Base-by-base conservation (phyloP, 2,329 filamentous ascomycete genomes). In the Aspergillus fijiensis region DNA sequence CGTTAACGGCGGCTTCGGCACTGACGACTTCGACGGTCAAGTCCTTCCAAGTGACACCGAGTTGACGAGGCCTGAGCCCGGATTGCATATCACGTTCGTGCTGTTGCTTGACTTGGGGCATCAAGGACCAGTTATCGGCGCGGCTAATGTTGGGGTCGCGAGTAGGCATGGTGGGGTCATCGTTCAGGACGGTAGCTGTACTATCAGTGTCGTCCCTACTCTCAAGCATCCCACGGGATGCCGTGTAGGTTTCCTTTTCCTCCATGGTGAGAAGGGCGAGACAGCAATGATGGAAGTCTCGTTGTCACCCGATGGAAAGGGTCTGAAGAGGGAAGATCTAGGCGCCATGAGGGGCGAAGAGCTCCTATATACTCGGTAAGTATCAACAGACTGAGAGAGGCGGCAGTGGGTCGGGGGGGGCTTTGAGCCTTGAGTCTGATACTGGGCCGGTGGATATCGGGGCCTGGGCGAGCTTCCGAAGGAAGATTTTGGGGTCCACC, bases 21-120 rank as follows among this genome's bases (percentile, higher is more conserved):
- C 84, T 83, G 70, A 85, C 77, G 16, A 84, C 88, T 56, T 86
- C 80, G 19, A 90, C 87, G 0, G 80, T 88, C 51, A 90, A 77
- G 58, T 86, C 79, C 63, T 84, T 79, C 85, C 87, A 90, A 1
- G 87, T 85, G 0, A 90, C 80, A 25, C 88, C 88, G 3, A 89
- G 79, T 66, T 82, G 76, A 42, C 82, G 78, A 9, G 75, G 71
- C 29, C 80, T 82, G 60, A 81, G 76, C 2, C 80, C 79, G 4
- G 82, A 81, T 3, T 76, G 74, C 19, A 76, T 67, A 19, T 82
- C 78, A 12, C 79, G 77, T 25, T 79, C 74, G 5, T 77, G 73
- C 53, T 77, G 74, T 4, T 75, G 74, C 49, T 80, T 76, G 27
- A 85, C 72, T 63, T 81, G 79, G 14, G 78, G 72, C 70, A 84